Evolutionary conservation across 139 green algal species (phyloP).

Genomic region (Astrephomene gubernaculifera): DNA sequence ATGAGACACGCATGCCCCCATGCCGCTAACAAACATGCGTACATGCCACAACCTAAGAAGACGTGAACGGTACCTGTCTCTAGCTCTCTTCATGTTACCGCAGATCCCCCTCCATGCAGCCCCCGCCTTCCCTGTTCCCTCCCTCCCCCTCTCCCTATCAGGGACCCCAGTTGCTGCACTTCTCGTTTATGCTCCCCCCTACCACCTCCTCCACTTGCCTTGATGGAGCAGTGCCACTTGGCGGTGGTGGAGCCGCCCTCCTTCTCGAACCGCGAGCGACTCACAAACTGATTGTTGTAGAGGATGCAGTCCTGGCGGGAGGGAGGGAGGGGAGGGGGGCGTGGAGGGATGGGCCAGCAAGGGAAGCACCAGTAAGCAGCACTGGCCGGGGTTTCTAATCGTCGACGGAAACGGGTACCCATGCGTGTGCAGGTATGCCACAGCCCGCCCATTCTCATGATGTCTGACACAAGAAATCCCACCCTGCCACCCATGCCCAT

Average conservation of each 20-base stretch:
- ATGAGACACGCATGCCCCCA: neutral
- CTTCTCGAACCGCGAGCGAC: conserved; percentile 31
- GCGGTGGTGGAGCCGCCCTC: conserved; percentile 33
- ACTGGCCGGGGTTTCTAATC: neutral
- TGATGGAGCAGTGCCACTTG: conserved; percentile 44
- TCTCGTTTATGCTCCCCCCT: too few relatives aligned
- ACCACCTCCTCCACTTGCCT: too few relatives aligned
- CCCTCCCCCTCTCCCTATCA: neutral
- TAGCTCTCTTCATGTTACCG: too few relatives aligned
- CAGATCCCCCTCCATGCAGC: neutral
- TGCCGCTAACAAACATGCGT: too few relatives aligned
- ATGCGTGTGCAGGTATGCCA: neutral
- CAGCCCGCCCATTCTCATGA: too few relatives aligned
- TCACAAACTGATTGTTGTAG: conserved; percentile 27
- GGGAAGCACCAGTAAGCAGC: neutral
- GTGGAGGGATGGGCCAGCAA: neutral
- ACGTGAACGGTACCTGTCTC: too few relatives aligned
- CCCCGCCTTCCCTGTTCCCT: neutral
- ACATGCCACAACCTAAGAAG: too few relatives aligned
- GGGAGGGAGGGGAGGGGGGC: neutral
- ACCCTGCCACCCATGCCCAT: neutral
- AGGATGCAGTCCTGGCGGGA: conserved; percentile 19
- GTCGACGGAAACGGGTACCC: too few relatives aligned
- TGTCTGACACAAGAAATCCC: too few relatives aligned
- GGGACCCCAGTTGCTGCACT: too few relatives aligned